Conservation (phyloP, 192 early-diverging fungal genomes). For the Coemansia sp. region DNA sequence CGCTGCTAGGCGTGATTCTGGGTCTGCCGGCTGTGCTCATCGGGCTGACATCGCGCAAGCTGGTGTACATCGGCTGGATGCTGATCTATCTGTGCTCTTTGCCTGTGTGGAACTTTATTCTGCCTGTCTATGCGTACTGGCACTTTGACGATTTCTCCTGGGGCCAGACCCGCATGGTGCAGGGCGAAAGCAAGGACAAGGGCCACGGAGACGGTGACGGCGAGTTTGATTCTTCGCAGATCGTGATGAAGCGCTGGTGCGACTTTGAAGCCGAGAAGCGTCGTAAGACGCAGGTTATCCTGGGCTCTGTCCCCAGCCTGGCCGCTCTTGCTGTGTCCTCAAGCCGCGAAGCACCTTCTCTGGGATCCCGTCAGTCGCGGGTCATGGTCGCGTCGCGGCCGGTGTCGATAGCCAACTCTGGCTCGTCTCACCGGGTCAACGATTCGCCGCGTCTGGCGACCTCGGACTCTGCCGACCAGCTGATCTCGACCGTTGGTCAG, state of each 20-base stretch:
- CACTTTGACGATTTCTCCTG: constrained; percentile 89
- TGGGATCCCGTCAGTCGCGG: constrained; percentile 30
- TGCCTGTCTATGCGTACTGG: constrained; percentile 81
- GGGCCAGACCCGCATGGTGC: constrained; percentile 76
- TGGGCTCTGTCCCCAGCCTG: constrained; percentile 40
- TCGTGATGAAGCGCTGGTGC: constrained; percentile 79
- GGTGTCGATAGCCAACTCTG: constrained; percentile 25
- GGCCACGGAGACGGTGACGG: constrained; percentile 70
- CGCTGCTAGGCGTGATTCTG: constrained; percentile 70
- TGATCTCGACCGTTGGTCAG: constrained; percentile 25
- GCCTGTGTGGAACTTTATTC: constrained; percentile 80
- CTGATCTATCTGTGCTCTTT: constrained; percentile 70
- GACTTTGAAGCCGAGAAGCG: constrained; percentile 67
- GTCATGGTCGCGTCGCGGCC: constrained; percentile 23
- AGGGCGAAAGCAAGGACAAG: constrained; percentile 62
- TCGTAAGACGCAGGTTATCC: constrained; percentile 53
- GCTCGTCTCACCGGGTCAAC: constrained; percentile 9
- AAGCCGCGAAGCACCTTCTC: constrained; percentile 18
- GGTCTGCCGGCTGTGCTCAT: constrained; percentile 80
- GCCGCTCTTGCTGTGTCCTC: constrained; percentile 32
- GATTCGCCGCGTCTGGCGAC: constrained; percentile 2
- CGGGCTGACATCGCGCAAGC: constrained; percentile 76
- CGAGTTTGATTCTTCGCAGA: constrained; percentile 70
- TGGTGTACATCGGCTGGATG: constrained; percentile 85
- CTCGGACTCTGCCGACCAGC: constrained; percentile 22